Conservation (phyloP, 2,329 filamentous ascomycete species). For the Huntiella bhutanensis region DNA sequence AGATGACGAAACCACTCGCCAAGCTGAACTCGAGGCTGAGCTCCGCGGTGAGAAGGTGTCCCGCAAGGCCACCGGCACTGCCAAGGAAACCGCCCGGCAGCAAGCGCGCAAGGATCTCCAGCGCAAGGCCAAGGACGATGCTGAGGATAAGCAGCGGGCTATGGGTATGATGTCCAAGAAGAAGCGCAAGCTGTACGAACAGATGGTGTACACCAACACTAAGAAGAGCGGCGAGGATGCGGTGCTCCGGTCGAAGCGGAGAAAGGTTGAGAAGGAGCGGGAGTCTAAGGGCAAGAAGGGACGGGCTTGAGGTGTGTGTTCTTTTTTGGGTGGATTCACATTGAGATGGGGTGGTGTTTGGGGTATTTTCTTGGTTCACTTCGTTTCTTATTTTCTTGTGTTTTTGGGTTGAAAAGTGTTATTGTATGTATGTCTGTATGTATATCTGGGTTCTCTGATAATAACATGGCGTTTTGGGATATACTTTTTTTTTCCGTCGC, state of each 20-base stretch:
- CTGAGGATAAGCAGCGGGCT: conserved; percentile 75
- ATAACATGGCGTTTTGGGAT: conserved; percentile 9
- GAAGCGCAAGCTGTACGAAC: conserved; percentile 93
- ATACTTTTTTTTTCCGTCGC: background rate
- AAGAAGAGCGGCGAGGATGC: conserved; percentile 83
- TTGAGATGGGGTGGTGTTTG: conserved; percentile 4
- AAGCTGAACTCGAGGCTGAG: conserved; percentile 85
- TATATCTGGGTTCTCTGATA: conserved; percentile 9
- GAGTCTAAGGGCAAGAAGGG: conserved; percentile 14
- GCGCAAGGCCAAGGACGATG: conserved; percentile 54
- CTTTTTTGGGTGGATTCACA: conserved; percentile 5
- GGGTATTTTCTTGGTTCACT: conserved; percentile 5
- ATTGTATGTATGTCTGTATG: conserved; percentile 3
- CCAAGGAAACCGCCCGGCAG: conserved; percentile 44
- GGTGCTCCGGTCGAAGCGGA: conserved; percentile 71
- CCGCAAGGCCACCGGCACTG: conserved; percentile 22
- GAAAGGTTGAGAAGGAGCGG: conserved; percentile 59
- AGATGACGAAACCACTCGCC: conserved; percentile 35
- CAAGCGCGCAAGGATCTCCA: conserved; percentile 50
- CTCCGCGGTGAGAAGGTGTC: conserved; percentile 48
- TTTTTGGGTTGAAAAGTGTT: conserved; percentile 9
- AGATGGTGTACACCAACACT: conserved; percentile 91
- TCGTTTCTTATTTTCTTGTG: conserved; percentile 3
- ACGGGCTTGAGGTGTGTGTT: background rate
- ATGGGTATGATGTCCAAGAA: conserved; percentile 98